These are phyloP conservation scores for Aspergillus felis DNA, from an alignment of 2,329 filamentous ascomycete genomes.

Conservation along the genomic window DNA sequence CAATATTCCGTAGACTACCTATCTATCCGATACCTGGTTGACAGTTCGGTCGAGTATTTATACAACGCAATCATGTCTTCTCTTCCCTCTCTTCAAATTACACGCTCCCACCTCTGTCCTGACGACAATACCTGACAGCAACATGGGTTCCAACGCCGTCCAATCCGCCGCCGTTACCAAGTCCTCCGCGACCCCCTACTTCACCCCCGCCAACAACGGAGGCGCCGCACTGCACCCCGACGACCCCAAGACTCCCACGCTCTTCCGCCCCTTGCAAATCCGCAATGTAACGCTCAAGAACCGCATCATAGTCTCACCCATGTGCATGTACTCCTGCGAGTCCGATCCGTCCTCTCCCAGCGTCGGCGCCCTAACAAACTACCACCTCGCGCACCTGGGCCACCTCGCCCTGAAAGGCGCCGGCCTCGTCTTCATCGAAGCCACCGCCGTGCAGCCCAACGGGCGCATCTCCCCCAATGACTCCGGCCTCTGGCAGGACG, in stretches of 20 bases:
- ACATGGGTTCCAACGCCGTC: slow-evolving; percentile 7
- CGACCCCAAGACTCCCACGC: slow-evolving; percentile 44
- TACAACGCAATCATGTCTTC: background rate
- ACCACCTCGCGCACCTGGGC: slow-evolving; percentile 77
- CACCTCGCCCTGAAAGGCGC: slow-evolving; percentile 71
- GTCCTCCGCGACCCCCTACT: slow-evolving; percentile 27
- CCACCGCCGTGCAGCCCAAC: slow-evolving; percentile 68
- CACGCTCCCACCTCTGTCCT: background rate
- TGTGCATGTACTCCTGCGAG: slow-evolving; percentile 63
- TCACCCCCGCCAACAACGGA: slow-evolving; percentile 34
- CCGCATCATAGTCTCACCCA: slow-evolving; percentile 58
- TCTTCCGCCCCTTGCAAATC: slow-evolving; percentile 55
- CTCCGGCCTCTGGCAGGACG: slow-evolving; percentile 71
- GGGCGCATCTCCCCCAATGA: slow-evolving; percentile 70
- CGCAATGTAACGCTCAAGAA: slow-evolving; percentile 59
- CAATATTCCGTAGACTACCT: background rate
- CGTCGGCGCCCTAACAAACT: slow-evolving; percentile 68
- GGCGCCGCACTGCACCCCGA: slow-evolving; percentile 34
- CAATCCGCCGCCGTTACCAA: slow-evolving; percentile 6
- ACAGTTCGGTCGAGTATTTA: background rate
- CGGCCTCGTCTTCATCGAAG: slow-evolving; percentile 70
- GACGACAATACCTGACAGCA: background rate
- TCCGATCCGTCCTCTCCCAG: slow-evolving; percentile 35
- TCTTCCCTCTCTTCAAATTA: background rate
- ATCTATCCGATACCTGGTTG: background rate